Base-by-base conservation (phyloP, 2,329 filamentous ascomycete genomes). In the Apiospora malaysiana region DNA sequence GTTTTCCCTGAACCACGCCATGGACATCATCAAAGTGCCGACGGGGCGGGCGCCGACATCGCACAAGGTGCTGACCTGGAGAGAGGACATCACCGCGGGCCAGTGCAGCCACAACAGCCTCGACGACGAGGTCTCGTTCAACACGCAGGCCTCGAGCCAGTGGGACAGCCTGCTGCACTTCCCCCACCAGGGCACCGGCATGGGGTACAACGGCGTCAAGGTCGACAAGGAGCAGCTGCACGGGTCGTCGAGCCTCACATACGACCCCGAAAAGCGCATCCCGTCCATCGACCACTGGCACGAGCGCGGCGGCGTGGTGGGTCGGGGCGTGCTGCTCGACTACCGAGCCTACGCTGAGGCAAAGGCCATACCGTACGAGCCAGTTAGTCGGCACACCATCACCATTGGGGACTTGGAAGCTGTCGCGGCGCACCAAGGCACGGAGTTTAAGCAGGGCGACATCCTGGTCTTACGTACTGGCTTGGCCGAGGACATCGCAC, bases 401-500 rank as follows among this genome's bases (percentile, higher is more conserved):
- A 80, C 85, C 0, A 76, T 85, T 0, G 77, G 78, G 0, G 78
- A 80, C 1, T 78, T 90, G 1, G 77, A 84, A 67, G 78, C 81
- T 32, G 81, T 88, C 10, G 84, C 84, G 0, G 76, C 78, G 70
- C 80, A 80, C 56, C 82, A 88, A 73, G 80, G 81, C 25, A 82
- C 83, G 0, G 77, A 79, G 1, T 82, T 88, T 56, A 80, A 78
- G 7, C 76, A 77, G 4, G 88, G 89, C 18, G 89, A 91, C 71
- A 87, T 91, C 42, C 81, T 91, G 56, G 83, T 91, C 73, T 81
- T 90, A 59, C 84, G 88, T 32, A 84, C 84, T 0, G 88, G 88
- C 10, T 74, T 80, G 0, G 72, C 76, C 0, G 80, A 81, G 7
- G 79, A 85, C 69, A 80, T 83, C 27, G 77, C 75, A 1, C 74